Evolutionary conservation across 2,329 filamentous ascomycete genomes (phyloP).

Genomic region (Hypoxylon sp.): DNA sequence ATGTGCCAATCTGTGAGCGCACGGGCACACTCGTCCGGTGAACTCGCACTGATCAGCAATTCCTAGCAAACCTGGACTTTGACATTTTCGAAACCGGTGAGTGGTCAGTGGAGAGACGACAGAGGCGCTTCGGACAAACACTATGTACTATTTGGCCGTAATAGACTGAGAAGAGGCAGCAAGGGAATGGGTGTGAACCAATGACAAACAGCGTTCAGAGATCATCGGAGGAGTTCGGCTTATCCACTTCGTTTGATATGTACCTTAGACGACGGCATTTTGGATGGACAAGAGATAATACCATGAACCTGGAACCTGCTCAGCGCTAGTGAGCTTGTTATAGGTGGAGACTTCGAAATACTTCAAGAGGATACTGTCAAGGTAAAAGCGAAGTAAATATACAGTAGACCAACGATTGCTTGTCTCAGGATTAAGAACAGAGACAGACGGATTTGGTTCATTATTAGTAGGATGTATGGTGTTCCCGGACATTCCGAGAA

Average conservation of each 20-base stretch:
- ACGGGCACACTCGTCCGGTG: constrained; percentile 26
- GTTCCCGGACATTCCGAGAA: constrained; percentile 39
- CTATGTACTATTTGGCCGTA: constrained; percentile 16
- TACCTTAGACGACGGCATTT: constrained; percentile 13
- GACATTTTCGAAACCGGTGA: constrained; percentile 32
- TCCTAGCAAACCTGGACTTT: constrained; percentile 17
- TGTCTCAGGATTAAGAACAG: background rate
- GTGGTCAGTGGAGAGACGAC: constrained; percentile 14
- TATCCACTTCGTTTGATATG: constrained; percentile 15
- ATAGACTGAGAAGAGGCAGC: constrained; percentile 1
- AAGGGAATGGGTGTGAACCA: constrained; percentile 16
- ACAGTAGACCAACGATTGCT: constrained; percentile 12
- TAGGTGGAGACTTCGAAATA: constrained; percentile 24
- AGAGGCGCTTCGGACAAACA: constrained; percentile 6
- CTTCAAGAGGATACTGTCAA: background rate
- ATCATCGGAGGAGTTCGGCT: background rate
- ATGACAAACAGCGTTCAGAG: constrained; percentile 17
- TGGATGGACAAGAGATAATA: constrained; percentile 24
- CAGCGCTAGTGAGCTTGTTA: constrained; percentile 6
- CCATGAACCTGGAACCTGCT: constrained; percentile 13
- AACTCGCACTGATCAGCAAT: constrained; percentile 29
- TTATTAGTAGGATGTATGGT: constrained; percentile 25
- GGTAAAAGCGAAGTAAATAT: constrained; percentile 3
- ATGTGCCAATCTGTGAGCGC: constrained; percentile 35
- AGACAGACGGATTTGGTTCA: background rate